These are phyloP conservation scores for Pseudocercospora vitis DNA, from an alignment of 2,329 filamentous ascomycete species.

Conservation along the genomic window DNA sequence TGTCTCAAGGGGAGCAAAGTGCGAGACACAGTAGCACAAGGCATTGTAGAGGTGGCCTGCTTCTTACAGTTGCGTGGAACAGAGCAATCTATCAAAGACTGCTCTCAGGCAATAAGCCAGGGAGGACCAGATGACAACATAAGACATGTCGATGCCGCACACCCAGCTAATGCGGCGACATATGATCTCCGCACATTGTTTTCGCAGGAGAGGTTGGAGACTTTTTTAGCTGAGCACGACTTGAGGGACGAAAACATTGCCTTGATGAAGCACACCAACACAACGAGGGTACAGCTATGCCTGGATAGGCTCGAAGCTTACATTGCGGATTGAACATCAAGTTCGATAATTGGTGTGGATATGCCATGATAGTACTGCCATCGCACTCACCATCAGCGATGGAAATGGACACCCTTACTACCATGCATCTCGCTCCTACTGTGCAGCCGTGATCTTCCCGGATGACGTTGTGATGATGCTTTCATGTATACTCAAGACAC, in stretches of 20 bases:
- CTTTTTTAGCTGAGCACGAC: not conserved
- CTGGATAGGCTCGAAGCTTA: conserved; percentile 11
- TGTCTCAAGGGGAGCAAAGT: conserved; percentile 44
- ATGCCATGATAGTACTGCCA: too few species aligned
- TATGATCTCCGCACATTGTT: conserved; percentile 11
- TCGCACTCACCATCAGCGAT: too few species aligned
- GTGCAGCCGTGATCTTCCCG: too few species aligned
- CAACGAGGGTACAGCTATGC: not conserved
- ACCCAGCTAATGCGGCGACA: not conserved
- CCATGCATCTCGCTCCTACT: too few species aligned
- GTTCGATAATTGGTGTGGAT: too few species aligned
- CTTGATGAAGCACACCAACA: not conserved
- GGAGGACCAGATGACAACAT: not conserved
- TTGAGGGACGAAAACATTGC: not conserved
- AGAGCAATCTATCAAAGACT: not conserved
- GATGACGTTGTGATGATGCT: too few species aligned
- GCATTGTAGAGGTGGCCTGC: not conserved
- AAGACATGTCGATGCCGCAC: not conserved
- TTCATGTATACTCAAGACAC: too few species aligned
- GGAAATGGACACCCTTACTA: too few species aligned
- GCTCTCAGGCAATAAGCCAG: not conserved
- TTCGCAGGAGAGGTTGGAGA: not conserved
- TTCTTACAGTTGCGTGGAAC: conserved; percentile 4
- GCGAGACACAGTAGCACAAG: not conserved
- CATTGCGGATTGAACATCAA: too few species aligned